These are phyloP conservation scores for Scenedesmus sp. DNA, from an alignment of 163 green algal species.

Conservation along the genomic window DNA sequence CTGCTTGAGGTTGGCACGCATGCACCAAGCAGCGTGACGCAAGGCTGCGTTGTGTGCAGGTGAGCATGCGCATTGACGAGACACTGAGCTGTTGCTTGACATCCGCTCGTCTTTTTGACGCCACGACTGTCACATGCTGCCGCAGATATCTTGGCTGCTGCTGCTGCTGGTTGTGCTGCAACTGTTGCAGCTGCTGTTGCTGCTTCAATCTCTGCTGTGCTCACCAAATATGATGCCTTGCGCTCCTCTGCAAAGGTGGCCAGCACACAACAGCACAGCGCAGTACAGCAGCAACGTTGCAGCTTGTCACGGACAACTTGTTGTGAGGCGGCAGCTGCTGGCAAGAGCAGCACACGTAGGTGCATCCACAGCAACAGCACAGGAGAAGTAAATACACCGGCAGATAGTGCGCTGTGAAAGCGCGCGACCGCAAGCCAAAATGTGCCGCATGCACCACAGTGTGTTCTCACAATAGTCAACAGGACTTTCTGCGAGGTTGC, in stretches of 20 bases:
- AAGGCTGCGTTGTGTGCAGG: too few relatives aligned
- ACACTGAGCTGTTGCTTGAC: too few relatives aligned
- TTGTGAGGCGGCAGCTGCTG: neutral
- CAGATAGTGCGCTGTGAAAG: neutral
- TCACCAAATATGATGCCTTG: constrained; percentile 95
- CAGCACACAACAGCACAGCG: neutral
- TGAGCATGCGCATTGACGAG: neutral
- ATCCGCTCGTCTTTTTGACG: too few relatives aligned
- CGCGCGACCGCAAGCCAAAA: too few relatives aligned
- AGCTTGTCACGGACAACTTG: neutral
- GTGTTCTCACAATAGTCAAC: neutral
- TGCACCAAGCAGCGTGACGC: too few relatives aligned
- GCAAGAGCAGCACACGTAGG: neutral
- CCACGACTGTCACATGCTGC: neutral
- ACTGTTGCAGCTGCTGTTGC: neutral
- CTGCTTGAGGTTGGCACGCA: too few relatives aligned
- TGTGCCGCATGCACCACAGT: too few relatives aligned
- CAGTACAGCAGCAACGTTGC: neutral
- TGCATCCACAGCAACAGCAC: neutral
- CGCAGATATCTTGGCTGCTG: neutral
- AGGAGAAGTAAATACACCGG: neutral
- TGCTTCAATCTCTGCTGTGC: constrained; percentile 34
- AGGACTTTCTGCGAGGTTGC: neutral
- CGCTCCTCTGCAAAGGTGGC: constrained; percentile 73
- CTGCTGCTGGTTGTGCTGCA: neutral